These are phyloP conservation scores for Solanum tarijense DNA, from an alignment of 257 asterid genomes.

Conservation along the genomic window DNA sequence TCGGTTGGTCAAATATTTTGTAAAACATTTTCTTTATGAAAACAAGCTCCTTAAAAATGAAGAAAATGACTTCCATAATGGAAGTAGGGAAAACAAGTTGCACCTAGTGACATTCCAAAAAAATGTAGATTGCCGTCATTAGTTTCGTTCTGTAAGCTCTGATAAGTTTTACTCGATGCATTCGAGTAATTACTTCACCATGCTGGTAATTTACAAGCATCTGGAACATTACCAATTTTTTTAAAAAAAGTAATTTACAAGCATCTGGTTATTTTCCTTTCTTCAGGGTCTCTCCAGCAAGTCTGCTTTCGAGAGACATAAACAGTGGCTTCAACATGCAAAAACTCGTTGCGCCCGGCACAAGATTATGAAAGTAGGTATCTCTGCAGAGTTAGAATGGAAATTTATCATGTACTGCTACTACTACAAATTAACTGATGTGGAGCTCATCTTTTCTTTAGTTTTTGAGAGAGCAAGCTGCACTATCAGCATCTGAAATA, in stretches of 20 bases:
- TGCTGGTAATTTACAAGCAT: not conserved
- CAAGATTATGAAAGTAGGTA: conserved; percentile 84
- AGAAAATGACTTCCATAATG: no score
- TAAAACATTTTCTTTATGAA: no score
- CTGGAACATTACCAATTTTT: not conserved
- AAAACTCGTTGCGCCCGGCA: conserved; percentile 95
- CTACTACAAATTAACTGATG: conserved; percentile 3
- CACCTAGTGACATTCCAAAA: not conserved
- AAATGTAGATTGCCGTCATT: not conserved
- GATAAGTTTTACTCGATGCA: not conserved
- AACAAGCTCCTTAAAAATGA: not conserved
- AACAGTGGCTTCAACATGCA: conserved; percentile 91
- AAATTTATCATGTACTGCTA: not conserved
- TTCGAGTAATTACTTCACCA: not conserved
- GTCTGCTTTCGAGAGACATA: conserved; percentile 89
- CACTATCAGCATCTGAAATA: conserved; percentile 69
- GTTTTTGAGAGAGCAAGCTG: conserved; percentile 94
- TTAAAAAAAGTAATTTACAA: not conserved
- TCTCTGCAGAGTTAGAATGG: not conserved
- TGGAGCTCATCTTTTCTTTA: conserved; percentile 19
- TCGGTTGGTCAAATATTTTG: not conserved
- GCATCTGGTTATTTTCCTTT: not conserved
- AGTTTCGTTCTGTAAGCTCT: not conserved
- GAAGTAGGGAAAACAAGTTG: not conserved
- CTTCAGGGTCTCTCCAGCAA: conserved; percentile 76